These are phyloP conservation scores for Ogataea minuta DNA, from an alignment of 805 yeast species.

Conservation along the genomic window DNA sequence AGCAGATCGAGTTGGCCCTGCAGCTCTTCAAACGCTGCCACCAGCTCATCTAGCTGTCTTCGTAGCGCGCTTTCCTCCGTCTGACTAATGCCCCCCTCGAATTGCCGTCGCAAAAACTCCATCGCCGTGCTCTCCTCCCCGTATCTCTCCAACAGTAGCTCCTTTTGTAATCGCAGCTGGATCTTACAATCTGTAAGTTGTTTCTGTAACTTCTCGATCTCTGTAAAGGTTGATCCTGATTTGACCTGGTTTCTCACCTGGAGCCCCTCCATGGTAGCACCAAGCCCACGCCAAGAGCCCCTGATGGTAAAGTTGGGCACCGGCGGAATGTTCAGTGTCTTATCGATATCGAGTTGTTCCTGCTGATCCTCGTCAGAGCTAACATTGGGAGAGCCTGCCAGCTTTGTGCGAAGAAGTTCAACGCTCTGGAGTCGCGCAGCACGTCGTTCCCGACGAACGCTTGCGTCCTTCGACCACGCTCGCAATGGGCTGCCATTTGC, in stretches of 20 bases:
- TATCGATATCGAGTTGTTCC: constrained; percentile 18
- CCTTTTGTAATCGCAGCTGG: constrained; percentile 33
- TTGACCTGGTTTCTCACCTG: constrained; percentile 1
- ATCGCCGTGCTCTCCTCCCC: constrained; percentile 19
- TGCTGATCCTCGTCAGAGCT: constrained; percentile 16
- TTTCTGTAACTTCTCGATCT: constrained; percentile 29
- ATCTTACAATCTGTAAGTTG: constrained; percentile 35
- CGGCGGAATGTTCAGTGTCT: constrained; percentile 18
- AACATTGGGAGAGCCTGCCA: constrained; percentile 22
- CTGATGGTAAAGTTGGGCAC: constrained; percentile 17
- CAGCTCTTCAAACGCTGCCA: constrained; percentile 16
- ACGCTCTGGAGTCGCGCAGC: constrained; percentile 19
- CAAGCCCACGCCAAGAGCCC: constrained; percentile 11
- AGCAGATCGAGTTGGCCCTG: constrained; percentile 19
- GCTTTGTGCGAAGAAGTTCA: constrained; percentile 15
- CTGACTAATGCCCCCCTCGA: constrained; percentile 4
- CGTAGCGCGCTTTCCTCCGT: constrained; percentile 9
- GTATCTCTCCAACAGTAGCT: constrained; percentile 27
- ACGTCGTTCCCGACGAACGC: constrained; percentile 20
- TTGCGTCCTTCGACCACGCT: constrained; percentile 13
- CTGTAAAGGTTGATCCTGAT: constrained; percentile 19
- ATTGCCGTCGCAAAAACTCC: constrained; percentile 15
- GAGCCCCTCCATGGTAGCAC: background rate
- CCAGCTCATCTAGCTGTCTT: constrained; percentile 21
- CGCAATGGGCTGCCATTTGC: constrained; percentile 13